These are phyloP conservation scores for Neurospora sp. DNA, from an alignment of 495 filamentous ascomycete genomes.

Conservation along the genomic window DNA sequence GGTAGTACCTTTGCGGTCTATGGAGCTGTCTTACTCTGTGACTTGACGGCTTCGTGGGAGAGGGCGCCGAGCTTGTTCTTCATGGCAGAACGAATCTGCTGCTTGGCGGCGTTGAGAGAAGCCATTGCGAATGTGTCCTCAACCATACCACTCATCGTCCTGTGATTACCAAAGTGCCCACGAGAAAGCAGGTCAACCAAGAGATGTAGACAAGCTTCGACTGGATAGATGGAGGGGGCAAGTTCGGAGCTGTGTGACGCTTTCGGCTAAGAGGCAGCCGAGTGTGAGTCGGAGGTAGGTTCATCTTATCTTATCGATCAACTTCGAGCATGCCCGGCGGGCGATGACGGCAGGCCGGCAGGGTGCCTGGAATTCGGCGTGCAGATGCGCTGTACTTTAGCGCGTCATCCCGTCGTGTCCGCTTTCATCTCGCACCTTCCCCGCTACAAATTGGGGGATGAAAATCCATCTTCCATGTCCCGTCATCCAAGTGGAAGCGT, in stretches of 20 bases:
- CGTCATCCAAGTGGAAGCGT: neutral
- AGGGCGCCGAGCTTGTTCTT: constrained; percentile 50
- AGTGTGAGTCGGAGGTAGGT: neutral
- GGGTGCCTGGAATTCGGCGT: neutral
- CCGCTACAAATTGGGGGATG: neutral
- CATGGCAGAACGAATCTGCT: constrained; percentile 60
- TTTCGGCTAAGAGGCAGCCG: neutral
- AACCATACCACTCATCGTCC: neutral
- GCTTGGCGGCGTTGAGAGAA: constrained; percentile 48
- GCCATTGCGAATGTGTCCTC: constrained; percentile 14
- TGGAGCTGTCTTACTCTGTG: constrained; percentile 51
- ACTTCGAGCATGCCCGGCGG: neutral
- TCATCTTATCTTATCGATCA: neutral
- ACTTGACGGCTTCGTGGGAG: constrained; percentile 43
- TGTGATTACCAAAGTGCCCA: neutral
- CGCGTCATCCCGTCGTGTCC: neutral
- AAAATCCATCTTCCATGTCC: neutral
- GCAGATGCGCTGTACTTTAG: neutral
- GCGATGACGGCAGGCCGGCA: neutral
- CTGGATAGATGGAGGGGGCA: neutral
- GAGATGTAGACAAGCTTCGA: neutral
- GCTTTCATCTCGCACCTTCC: neutral
- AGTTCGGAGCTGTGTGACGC: neutral
- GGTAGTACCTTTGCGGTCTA: neutral
- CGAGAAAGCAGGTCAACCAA: neutral